A percentile compares a stretch with the other conserved stretches of the same genome.
Conservation (phyloP, 73 alveolate genomes). For the Symbiodinium pilosum region DNA sequence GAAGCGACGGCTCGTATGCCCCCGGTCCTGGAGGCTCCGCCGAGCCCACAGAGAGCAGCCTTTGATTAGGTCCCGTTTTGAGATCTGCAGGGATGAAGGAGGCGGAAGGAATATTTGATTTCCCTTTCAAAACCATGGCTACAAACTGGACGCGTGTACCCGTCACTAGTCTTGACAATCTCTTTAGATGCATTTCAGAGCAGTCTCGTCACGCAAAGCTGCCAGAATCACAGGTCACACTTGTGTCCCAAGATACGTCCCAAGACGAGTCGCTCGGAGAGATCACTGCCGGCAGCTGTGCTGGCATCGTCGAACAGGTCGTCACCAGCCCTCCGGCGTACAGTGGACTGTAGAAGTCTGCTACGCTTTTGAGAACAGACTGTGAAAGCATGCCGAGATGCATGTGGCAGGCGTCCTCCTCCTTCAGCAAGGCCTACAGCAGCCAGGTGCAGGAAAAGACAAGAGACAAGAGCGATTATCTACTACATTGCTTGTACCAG, state of each 20-base stretch:
- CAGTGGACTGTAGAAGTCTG: neutral
- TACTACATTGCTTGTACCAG: neutral
- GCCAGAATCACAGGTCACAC: neutral
- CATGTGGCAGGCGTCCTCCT: neutral
- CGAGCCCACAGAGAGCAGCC: constrained; percentile 71
- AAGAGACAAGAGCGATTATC: neutral
- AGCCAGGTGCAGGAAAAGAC: too few species aligned
- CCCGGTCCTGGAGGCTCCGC: neutral
- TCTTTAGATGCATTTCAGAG: too few species aligned
- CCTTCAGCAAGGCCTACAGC: neutral
- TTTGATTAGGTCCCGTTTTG: neutral
- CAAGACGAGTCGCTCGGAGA: constrained; percentile 20
- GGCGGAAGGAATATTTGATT: too few species aligned
- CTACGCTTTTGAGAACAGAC: neutral
- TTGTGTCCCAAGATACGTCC: neutral
- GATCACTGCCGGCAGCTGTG: constrained; percentile 59
- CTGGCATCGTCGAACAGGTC: constrained; percentile 26
- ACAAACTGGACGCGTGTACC: too few species aligned
- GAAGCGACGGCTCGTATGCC: constrained; percentile 25
- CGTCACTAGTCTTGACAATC: neutral
- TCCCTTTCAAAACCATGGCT: too few species aligned
- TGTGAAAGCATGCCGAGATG: neutral
- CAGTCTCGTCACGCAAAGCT: too few species aligned
- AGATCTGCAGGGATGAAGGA: too few species aligned
- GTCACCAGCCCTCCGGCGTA: neutral